phyloP scores from a whole-genome alignment of 768 basidiomycete species.

The Psilocybe tampanensis region DNA sequence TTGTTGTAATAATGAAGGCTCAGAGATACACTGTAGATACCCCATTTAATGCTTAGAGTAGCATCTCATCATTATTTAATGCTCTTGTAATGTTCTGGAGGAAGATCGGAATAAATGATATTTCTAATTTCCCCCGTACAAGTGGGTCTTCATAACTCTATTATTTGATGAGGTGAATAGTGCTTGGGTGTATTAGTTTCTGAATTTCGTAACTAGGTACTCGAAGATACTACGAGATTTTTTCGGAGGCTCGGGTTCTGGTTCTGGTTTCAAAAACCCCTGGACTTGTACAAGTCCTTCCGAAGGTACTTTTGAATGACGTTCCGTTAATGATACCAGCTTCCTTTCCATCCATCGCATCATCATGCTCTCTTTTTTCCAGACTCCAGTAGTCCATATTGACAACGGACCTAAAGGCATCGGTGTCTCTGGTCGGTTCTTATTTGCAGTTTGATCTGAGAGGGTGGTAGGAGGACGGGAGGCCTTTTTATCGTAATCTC shows the following conservation, averaged over 20 bases:
- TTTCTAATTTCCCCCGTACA: not conserved
- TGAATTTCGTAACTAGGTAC: slow-evolving; percentile 4
- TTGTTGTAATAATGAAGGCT: slow-evolving; percentile 2
- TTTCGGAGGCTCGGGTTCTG: not conserved
- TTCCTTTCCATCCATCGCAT: slow-evolving; percentile 63
- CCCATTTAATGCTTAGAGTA: not conserved
- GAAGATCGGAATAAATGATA: too few species aligned
- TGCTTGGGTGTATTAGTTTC: not conserved
- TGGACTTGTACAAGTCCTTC: slow-evolving; percentile 23
- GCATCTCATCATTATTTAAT: not conserved
- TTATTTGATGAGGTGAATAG: too few species aligned
- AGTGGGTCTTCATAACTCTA: too few species aligned
- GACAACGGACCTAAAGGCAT: slow-evolving; percentile 54
- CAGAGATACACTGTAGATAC: not conserved
- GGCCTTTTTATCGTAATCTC: not conserved
- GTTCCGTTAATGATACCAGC: slow-evolving; percentile 48
- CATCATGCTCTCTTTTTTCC: slow-evolving; percentile 62
- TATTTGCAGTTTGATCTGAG: slow-evolving; percentile 29
- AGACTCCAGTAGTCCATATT: slow-evolving; percentile 72
- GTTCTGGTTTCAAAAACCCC: slow-evolving; percentile 33
- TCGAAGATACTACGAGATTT: not conserved
- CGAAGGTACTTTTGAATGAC: slow-evolving; percentile 36
- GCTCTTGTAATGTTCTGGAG: not conserved
- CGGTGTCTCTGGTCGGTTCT: slow-evolving; percentile 12
- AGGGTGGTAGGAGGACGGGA: slow-evolving; percentile 18